Conservation (phyloP, 805 yeast genomes). For the Kodamaea jinghongensis region DNA sequence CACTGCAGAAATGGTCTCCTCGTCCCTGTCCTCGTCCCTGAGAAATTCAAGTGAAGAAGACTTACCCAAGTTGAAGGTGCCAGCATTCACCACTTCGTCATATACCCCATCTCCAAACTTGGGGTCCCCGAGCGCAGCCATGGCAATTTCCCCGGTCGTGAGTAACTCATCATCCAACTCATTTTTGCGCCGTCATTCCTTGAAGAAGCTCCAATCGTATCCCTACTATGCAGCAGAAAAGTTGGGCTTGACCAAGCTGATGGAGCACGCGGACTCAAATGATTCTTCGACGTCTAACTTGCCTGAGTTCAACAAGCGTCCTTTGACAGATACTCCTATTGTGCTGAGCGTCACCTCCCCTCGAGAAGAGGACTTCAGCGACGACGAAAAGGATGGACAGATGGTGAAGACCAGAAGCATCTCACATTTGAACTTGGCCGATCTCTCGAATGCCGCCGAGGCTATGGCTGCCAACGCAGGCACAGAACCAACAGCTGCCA, state of each 20-base stretch:
- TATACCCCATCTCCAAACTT: conserved; percentile 8
- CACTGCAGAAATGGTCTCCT: conserved; percentile 2
- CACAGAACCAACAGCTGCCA: neutral
- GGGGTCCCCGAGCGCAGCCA: conserved; percentile 8
- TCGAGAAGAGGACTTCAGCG: conserved; percentile 23
- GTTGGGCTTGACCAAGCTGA: conserved; percentile 10
- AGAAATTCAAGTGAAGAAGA: conserved; percentile 15
- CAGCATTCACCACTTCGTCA: conserved; percentile 6
- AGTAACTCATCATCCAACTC: conserved; percentile 11
- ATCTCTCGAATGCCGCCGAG: conserved; percentile 9
- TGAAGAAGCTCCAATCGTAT: conserved; percentile 12
- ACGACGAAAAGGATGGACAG: conserved; percentile 23
- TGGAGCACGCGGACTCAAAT: conserved; percentile 12
- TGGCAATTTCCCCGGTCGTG: conserved; percentile 6
- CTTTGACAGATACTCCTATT: conserved; percentile 73
- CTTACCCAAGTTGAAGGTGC: conserved; percentile 7
- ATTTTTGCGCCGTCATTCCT: conserved; percentile 16
- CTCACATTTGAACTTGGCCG: conserved; percentile 40
- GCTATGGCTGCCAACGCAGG: conserved; percentile 11
- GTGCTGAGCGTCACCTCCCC: conserved; percentile 60
- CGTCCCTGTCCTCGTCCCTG: conserved; percentile 12
- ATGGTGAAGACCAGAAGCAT: conserved; percentile 34
- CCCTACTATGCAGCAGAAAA: conserved; percentile 12
- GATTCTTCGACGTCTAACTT: conserved; percentile 16
- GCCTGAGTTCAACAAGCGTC: conserved; percentile 68